These are phyloP conservation scores for Paramecium pentaurelia DNA, from an alignment of 73 alveolate species.

Conservation along the genomic window DNA sequence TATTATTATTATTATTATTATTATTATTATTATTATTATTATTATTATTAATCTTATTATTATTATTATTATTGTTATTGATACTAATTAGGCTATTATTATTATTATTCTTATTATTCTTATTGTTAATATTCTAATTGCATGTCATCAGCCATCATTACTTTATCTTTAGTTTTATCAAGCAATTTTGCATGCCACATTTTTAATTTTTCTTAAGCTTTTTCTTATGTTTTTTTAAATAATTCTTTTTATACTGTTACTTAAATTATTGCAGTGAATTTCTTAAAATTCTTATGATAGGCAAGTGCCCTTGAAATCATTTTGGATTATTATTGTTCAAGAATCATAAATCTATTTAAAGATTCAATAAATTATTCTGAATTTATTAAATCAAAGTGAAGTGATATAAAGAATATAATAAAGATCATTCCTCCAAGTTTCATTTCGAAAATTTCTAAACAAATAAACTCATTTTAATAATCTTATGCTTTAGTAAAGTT, in stretches of 20 bases:
- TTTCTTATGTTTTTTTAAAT: neutral
- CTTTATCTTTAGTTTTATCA: neutral
- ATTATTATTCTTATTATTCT: neutral
- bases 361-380: neutral
- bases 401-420: neutral
- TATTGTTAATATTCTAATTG: neutral
- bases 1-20: neutral
- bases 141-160: neutral
- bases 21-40: neutral
- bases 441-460: constrained; percentile 3
- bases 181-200: constrained; percentile 36
- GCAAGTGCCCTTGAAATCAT: constrained; percentile 40
- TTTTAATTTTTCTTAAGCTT: neutral
- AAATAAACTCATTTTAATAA: neutral
- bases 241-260: neutral
- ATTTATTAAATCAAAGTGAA: constrained; percentile 2
- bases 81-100: neutral
- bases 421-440: neutral
- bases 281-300: neutral
- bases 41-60: neutral
- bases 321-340: neutral
- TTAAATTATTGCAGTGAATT: neutral
- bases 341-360: neutral
- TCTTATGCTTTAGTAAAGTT: neutral
- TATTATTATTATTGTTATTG: neutral